A percentile compares a stretch with the other conserved stretches of the same genome.
Conservation (phyloP, 805 yeast genomes). For the Metschnikowia cubensis region DNA sequence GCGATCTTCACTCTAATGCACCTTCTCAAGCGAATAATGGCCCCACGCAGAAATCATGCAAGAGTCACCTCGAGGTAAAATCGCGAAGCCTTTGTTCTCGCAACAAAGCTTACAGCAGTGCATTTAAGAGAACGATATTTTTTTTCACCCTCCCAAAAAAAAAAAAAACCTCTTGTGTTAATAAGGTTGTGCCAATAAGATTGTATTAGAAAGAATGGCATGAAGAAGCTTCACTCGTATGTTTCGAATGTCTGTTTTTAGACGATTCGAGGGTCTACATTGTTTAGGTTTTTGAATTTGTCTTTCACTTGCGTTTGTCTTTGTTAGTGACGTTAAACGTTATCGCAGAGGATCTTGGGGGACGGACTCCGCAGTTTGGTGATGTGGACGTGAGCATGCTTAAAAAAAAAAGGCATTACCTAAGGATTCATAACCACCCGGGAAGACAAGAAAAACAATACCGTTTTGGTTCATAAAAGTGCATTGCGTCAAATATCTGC, state of each 20-base stretch:
- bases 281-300: neutral
- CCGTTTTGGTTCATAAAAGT: neutral
- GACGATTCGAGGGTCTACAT: neutral
- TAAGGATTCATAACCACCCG: too few relatives aligned
- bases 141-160: too few relatives aligned
- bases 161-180: too few relatives aligned
- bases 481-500: neutral
- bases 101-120: neutral
- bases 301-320: neutral
- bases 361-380: neutral
- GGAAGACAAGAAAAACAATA: neutral
- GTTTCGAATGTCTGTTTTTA: neutral
- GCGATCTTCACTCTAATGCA: neutral
- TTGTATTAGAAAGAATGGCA: too few relatives aligned
- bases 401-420: neutral
- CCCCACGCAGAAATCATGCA: constrained; percentile 2
- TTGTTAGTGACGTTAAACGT: neutral
- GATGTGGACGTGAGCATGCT: neutral
- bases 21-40: neutral
- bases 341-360: neutral
- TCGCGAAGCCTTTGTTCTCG: neutral
- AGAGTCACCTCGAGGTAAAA: neutral
- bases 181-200: too few relatives aligned
- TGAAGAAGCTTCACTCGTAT: neutral
- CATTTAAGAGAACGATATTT: neutral